phyloP scores from a whole-genome alignment of 768 basidiomycete species.

The Termitomyces sp. region DNA sequence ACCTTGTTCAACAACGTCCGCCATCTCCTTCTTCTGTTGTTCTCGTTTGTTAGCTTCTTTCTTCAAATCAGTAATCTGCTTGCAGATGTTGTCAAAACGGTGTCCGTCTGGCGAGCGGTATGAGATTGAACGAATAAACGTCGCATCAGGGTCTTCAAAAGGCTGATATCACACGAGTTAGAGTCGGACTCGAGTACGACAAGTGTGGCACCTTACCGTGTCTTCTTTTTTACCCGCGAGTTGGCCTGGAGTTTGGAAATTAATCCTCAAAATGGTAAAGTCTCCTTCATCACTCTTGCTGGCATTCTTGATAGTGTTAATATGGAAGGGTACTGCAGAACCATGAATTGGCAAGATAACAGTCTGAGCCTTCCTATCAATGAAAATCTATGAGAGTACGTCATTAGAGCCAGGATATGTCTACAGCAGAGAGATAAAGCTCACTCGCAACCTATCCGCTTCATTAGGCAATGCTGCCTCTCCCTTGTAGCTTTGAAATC shows the following conservation, averaged over 20 bases:
- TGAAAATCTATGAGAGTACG: conserved; percentile 58
- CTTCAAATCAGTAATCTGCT: conserved; percentile 92
- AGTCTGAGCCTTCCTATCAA: conserved; percentile 87
- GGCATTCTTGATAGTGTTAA: conserved; percentile 96
- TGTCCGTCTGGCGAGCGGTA: conserved; percentile 88
- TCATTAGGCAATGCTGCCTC: conserved; percentile 87
- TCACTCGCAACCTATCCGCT: conserved; percentile 72
- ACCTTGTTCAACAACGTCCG: conserved; percentile 96
- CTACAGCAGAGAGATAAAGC: conserved; percentile 17
- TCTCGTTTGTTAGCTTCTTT: conserved; percentile 97
- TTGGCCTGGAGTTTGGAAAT: conserved; percentile 98
- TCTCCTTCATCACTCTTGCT: conserved; percentile 98
- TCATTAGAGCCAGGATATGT: neutral
- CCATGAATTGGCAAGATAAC: conserved; percentile 92
- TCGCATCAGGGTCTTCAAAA: conserved; percentile 94
- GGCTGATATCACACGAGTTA: conserved; percentile 43
- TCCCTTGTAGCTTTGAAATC: conserved; percentile 95
- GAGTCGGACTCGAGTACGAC: neutral
- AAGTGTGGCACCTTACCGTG: conserved; percentile 50
- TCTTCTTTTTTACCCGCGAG: conserved; percentile 98
- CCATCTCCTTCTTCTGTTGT: conserved; percentile 97
- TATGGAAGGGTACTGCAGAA: conserved; percentile 95
- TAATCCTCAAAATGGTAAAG: conserved; percentile 90
- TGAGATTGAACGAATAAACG: conserved; percentile 92
- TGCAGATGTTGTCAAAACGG: conserved; percentile 84